Percentiles rank a stretch among this genome's conserved stretches.
Conservation (phyloP, 352 stramenopile genomes). For the Phytophthora vignae region DNA sequence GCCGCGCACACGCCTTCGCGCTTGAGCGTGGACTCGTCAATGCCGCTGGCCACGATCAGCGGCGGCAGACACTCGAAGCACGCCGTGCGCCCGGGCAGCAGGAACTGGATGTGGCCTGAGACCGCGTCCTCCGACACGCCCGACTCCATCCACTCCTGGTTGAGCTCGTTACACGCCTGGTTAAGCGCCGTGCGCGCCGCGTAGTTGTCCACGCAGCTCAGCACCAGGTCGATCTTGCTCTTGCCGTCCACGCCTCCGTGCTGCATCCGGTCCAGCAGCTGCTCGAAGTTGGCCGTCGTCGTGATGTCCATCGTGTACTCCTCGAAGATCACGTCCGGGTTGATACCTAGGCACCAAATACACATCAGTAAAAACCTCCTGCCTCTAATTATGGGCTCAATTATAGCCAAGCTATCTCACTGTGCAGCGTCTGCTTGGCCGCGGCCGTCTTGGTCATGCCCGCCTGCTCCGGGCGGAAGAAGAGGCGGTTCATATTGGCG, state of each 20-base stretch:
- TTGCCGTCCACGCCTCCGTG: slow-evolving; percentile 67
- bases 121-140: slow-evolving; percentile 92
- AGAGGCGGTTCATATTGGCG: slow-evolving; percentile 93
- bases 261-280: slow-evolving; percentile 81
- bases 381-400: too few species aligned
- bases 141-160: slow-evolving; percentile 91
- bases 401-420: slow-evolving; percentile 27
- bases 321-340: slow-evolving; percentile 90
- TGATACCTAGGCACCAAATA: slow-evolving; percentile 64
- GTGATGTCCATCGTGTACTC: slow-evolving; percentile 91
- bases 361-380: too few species aligned
- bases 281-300: slow-evolving; percentile 84
- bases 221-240: slow-evolving; percentile 80
- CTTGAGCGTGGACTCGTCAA: slow-evolving; percentile 89
- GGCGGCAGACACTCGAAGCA: slow-evolving; percentile 92
- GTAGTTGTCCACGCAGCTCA: slow-evolving; percentile 93
- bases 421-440: slow-evolving; percentile 87
- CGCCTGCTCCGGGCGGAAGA: slow-evolving; percentile 89
- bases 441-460: slow-evolving; percentile 90
- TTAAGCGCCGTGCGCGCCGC: slow-evolving; percentile 88
- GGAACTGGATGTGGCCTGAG: slow-evolving; percentile 90
- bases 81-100: slow-evolving; percentile 85
- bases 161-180: slow-evolving; percentile 88
- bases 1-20: slow-evolving; percentile 90
- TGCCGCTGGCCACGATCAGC: slow-evolving; percentile 86